These are phyloP conservation scores for Ogataea ramenticola DNA, from an alignment of 805 yeast species.

Conservation along the genomic window DNA sequence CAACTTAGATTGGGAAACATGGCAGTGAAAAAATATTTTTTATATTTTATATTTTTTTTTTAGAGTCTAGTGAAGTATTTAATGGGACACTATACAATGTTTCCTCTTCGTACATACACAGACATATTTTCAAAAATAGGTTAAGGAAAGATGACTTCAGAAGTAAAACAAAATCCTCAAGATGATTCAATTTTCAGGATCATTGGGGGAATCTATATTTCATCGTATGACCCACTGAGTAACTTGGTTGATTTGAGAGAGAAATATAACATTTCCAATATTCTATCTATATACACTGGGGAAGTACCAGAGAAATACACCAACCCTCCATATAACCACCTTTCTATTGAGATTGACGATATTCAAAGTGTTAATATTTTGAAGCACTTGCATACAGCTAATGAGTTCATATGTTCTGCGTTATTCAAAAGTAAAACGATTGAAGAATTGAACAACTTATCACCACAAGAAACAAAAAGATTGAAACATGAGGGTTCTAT, in stretches of 20 bases:
- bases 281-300: constrained; percentile 65
- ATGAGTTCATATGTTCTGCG: constrained; percentile 42
- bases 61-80: too few species aligned
- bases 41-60: not conserved
- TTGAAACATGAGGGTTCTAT: constrained; percentile 37
- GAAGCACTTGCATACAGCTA: constrained; percentile 51
- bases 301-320: constrained; percentile 46
- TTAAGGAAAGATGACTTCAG: not conserved
- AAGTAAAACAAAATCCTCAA: not conserved
- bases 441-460: not conserved
- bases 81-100: too few species aligned
- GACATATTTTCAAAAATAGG: not conserved
- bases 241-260: constrained; percentile 43
- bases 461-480: constrained; percentile 11
- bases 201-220: constrained; percentile 74
- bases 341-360: constrained; percentile 69
- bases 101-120: too few species aligned
- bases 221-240: constrained; percentile 61
- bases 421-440: not conserved
- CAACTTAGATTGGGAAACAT: too few species aligned
- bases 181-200: constrained; percentile 39
- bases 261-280: constrained; percentile 55
- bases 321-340: constrained; percentile 37
- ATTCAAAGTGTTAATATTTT: constrained; percentile 60
- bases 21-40: too few species aligned